Conservation (phyloP, 164 flowering plant species). For the Houttuynia cordata region DNA sequence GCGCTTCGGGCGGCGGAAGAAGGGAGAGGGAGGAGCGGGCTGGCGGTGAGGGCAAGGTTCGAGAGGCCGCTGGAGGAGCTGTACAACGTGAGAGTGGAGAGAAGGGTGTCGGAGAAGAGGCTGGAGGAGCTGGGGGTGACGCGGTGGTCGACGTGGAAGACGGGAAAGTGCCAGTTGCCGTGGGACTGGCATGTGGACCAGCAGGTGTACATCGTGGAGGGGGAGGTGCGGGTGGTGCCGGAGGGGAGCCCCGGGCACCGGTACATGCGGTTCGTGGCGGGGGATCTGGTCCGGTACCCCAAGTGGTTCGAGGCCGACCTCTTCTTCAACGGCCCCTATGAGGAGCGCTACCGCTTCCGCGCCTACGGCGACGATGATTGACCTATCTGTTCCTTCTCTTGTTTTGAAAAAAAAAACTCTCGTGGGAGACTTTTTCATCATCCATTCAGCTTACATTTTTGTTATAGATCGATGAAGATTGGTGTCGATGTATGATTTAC, state of each 20-base stretch:
- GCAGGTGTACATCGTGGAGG: conserved; percentile 70
- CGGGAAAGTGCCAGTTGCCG: conserved; percentile 59
- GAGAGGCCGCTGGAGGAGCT: conserved; percentile 67
- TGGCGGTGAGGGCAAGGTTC: conserved; percentile 24
- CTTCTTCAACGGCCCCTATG: conserved; percentile 63
- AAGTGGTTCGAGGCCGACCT: conserved; percentile 94
- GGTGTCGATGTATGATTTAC: too few species aligned
- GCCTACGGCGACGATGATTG: conserved; percentile 63
- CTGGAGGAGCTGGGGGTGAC: conserved; percentile 55
- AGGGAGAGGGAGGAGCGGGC: not conserved
- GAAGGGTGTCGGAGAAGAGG: conserved; percentile 40
- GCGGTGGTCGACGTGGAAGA: conserved; percentile 80
- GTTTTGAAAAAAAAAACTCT: too few species aligned
- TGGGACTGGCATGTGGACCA: conserved; percentile 96
- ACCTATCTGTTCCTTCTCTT: not conserved
- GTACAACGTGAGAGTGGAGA: conserved; percentile 59
- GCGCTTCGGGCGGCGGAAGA: not conserved
- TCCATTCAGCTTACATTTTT: too few species aligned
- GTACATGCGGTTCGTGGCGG: conserved; percentile 57
- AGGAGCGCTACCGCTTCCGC: conserved; percentile 64
- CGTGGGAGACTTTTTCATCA: too few species aligned
- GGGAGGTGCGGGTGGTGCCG: conserved; percentile 81
- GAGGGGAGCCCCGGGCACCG: conserved; percentile 41
- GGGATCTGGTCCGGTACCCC: conserved; percentile 79
- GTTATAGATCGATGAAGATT: too few species aligned